Percentiles rank a stretch among this genome's conserved stretches.
Conservation (phyloP, 805 yeast genomes). For the Candida succiphila region DNA sequence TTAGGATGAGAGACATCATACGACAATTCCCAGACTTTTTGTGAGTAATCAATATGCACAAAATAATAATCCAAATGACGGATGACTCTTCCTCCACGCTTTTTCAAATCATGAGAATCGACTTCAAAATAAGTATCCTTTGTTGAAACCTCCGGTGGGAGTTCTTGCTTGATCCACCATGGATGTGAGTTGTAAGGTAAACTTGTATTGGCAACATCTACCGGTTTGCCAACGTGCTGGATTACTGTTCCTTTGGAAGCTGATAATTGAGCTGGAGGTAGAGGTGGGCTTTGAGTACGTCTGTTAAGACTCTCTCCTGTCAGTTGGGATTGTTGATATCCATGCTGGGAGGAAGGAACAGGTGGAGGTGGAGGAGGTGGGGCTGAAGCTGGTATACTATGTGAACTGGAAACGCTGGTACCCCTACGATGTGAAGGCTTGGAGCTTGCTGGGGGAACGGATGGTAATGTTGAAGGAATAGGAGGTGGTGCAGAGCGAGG, state of each 20-base stretch:
- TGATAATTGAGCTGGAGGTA: too few species aligned
- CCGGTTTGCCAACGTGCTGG: not conserved
- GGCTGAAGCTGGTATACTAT: constrained; percentile 1
- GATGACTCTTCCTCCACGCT: constrained; percentile 44
- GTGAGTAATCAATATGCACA: constrained; percentile 64
- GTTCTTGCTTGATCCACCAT: constrained; percentile 62
- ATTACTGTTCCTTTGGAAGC: not conserved
- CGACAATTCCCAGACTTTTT: constrained; percentile 46
- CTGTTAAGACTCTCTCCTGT: not conserved
- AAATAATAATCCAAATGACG: constrained; percentile 59
- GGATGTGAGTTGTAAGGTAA: not conserved
- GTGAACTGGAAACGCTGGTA: not conserved
- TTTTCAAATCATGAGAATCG: constrained; percentile 44
- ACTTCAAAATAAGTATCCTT: constrained; percentile 52
- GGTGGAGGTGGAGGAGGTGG: constrained; percentile 1
- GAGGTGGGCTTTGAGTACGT: not conserved
- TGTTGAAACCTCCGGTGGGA: constrained; percentile 42
- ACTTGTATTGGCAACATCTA: not conserved
- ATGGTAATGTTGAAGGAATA: not conserved
- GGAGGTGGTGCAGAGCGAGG: constrained; percentile 11
- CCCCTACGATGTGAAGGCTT: too few species aligned
- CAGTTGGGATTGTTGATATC: not conserved
- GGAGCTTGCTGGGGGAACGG: constrained; percentile 3
- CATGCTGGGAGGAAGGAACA: not conserved
- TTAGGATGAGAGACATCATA: constrained; percentile 48